These are phyloP conservation scores for Pouteria glomerata DNA, from an alignment of 148 eudicot genomes.

Conservation along the genomic window DNA sequence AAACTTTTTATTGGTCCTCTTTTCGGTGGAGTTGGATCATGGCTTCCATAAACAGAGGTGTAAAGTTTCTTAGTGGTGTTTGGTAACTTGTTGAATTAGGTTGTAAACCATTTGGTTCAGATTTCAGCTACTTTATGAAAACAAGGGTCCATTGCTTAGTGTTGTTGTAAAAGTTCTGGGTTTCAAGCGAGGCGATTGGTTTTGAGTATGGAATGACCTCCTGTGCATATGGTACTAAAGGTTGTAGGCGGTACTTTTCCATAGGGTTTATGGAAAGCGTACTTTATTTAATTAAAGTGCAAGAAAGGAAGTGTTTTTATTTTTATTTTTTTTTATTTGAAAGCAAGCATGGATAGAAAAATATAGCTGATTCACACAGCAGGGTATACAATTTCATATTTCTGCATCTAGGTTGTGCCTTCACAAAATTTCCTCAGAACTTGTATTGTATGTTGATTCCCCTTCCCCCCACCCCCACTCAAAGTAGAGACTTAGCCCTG, in stretches of 20 bases:
- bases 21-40: background rate
- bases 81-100: slow-evolving; percentile 5
- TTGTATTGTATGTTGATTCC: no score
- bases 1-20: background rate
- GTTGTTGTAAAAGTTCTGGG: background rate
- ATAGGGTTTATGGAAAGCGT: background rate
- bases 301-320: background rate
- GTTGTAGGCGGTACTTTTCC: no score
- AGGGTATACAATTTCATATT: background rate
- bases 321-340: no score
- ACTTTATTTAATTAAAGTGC: background rate
- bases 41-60: background rate
- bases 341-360: background rate
- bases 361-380: background rate
- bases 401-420: slow-evolving; percentile 1
- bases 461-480: no score
- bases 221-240: background rate
- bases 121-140: background rate
- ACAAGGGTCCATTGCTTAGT: background rate
- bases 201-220: background rate
- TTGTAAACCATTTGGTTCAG: background rate
- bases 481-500: no score
- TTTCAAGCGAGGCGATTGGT: background rate
- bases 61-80: background rate
- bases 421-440: no score